Conservation (phyloP, 139 green algal species). For the Auxenochlorella protothecoides region DNA sequence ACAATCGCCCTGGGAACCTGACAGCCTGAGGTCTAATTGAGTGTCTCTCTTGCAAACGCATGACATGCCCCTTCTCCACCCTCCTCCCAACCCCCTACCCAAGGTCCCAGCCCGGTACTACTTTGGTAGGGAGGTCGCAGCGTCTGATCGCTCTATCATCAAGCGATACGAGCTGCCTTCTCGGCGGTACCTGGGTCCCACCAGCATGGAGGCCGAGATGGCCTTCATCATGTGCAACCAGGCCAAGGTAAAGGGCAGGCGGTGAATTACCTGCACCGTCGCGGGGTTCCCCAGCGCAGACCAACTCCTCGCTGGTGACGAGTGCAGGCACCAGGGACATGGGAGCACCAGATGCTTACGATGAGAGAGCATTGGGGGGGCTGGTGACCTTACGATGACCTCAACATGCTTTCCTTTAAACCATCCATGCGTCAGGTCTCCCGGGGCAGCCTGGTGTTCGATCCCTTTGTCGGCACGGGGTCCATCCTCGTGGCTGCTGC, state of each 20-base stretch:
- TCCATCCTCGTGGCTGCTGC: conserved; percentile 77
- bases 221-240: conserved; percentile 89
- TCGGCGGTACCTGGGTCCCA: conserved; percentile 85
- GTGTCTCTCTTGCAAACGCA: neutral
- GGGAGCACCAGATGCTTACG: no score
- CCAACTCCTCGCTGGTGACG: no score
- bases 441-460: conserved; percentile 40
- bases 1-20: neutral
- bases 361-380: no score
- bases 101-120: conserved; percentile 36
- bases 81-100: neutral
- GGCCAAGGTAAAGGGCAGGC: conserved; percentile 36
- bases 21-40: neutral
- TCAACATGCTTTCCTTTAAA: no score
- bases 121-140: conserved; percentile 68
- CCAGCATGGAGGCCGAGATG: conserved; percentile 90
- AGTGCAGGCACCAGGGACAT: no score
- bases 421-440: conserved; percentile 25
- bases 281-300: no score
- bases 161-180: conserved; percentile 47
- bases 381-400: no score
- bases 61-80: neutral
- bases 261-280: no score
- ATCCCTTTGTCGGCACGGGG: conserved; percentile 84
- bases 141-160: conserved; percentile 19